Evolutionary conservation across 202 grass and related monocot genomes (phyloP), one percentile per base, ranked within the genome.

Genomic region (Bolboschoenoplectus hybrid): DNA sequence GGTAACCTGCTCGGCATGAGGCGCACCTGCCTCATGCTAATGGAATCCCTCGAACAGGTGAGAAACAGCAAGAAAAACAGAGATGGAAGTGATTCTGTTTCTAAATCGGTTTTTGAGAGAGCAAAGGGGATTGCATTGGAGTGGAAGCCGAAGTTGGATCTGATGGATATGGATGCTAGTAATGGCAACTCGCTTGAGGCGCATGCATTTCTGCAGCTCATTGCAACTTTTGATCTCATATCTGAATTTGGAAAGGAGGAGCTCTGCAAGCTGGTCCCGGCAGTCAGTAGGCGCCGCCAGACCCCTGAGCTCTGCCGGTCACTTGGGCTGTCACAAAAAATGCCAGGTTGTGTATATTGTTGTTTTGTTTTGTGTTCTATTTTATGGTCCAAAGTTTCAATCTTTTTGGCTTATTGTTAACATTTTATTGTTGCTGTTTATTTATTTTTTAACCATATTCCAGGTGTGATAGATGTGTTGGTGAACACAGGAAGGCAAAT

Each of bases 161-260:
- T 65, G 87, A 90, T 94, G 86, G 96, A 98, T 46, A 88, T 92
- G 89, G 96, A 98, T 88, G 85, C 90, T 9, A 95, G 93, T 82
- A 94, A 91, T 88, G 96, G 96, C n/a, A 98, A 95, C 83, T 98
- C 91, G 44, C 86, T 98, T 16, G 96, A 98, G 91, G 96, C 93
- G 26, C 96, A 98, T 90, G 93, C 96, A 71, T 98, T 98, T 93
- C 96, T 98, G 63, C 96, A 98, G 84, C 90, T 98, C 57, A 86
- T 98, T 67, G 96, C 91, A 80, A 94, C 93, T 68, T 98, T 95
- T 92, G 81, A 76, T 86, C 88, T 98, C 83, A 85, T 89, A 77
- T 45, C 87, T 67, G 91, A 95, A 76, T 94, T 91, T 84, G 87
- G 62, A 62, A 85, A 91, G 86, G 91, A 95, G 46, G 91, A 95